These are phyloP conservation scores for Acrocalymma vagum DNA, from an alignment of 2,329 filamentous ascomycete species.

Conservation along the genomic window DNA sequence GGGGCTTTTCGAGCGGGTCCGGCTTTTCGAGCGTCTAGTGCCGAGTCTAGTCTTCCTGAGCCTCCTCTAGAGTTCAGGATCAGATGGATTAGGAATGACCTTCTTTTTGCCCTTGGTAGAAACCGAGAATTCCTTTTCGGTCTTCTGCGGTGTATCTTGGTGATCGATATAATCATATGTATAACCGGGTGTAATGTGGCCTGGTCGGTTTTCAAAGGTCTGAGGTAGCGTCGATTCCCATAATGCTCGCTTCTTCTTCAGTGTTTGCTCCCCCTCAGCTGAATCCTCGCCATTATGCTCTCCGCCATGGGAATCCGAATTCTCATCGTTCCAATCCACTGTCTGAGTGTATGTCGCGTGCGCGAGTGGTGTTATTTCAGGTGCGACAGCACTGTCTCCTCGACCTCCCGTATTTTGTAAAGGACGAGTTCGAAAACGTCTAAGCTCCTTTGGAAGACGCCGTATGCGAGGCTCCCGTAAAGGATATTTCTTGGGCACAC, in stretches of 20 bases:
- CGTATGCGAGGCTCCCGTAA: constrained; percentile 19
- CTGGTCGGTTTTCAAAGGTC: constrained; percentile 10
- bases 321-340: constrained; percentile 8
- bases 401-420: constrained; percentile 20
- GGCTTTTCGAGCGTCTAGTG: too few species aligned
- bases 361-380: constrained; percentile 6
- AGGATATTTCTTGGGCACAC: constrained; percentile 15
- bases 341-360: constrained; percentile 12
- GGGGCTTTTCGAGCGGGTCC: too few species aligned
- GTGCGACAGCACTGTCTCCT: constrained; percentile 11
- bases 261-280: constrained; percentile 8
- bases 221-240: constrained; percentile 32
- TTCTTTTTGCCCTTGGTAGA: too few species aligned
- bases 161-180: constrained; percentile 8
- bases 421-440: constrained; percentile 23
- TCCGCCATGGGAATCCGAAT: constrained; percentile 1
- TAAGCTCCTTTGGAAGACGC: constrained; percentile 21
- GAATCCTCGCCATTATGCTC: constrained; percentile 13
- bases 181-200: constrained; percentile 13
- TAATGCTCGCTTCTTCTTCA: constrained; percentile 22
- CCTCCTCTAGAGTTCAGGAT: too few species aligned
- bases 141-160: too few species aligned
- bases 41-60: too few species aligned
- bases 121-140: too few species aligned
- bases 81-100: too few species aligned